A percentile compares a stretch with the other conserved stretches of the same genome.
Evolutionary conservation across 2,329 filamentous ascomycete genomes (phyloP).

Genomic region (Neofusicoccum sp.): DNA sequence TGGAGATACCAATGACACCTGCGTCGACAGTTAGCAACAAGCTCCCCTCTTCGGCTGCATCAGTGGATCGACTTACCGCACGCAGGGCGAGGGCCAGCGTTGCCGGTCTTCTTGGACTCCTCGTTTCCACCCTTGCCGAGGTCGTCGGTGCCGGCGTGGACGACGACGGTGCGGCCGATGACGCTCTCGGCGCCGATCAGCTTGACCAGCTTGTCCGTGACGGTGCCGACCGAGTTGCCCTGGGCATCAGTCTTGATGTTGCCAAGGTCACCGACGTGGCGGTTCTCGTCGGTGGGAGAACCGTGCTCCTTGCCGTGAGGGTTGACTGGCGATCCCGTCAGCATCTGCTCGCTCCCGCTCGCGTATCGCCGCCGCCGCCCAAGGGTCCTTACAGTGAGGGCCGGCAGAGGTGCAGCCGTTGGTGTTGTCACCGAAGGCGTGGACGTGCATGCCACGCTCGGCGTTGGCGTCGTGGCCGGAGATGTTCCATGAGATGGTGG

Average conservation of each 20-base stretch:
- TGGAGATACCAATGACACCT: conserved; percentile 85
- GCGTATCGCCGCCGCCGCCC: background rate
- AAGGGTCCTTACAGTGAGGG: conserved; percentile 76
- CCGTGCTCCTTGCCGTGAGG: conserved; percentile 90
- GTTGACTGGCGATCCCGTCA: conserved; percentile 68
- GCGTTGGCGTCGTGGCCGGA: conserved; percentile 89
- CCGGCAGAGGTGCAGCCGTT: conserved; percentile 99
- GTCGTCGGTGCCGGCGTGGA: conserved; percentile 94
- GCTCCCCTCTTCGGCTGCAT: conserved; percentile 10
- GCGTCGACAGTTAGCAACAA: conserved; percentile 30
- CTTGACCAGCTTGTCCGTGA: conserved; percentile 83
- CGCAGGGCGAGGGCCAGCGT: conserved; percentile 87
- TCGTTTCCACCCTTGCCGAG: conserved; percentile 88
- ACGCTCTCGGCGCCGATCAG: conserved; percentile 94
- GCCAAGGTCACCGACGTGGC: conserved; percentile 95
- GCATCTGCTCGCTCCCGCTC: background rate
- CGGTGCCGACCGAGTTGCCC: conserved; percentile 81
- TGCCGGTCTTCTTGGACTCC: conserved; percentile 98
- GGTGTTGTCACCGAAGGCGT: conserved; percentile 99
- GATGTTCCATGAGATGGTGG: conserved; percentile 90
- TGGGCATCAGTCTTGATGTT: conserved; percentile 95
- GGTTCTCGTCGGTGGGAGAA: conserved; percentile 74
- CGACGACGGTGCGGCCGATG: conserved; percentile 93
- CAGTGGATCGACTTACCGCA: conserved; percentile 61
- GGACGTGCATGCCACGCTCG: conserved; percentile 96